A percentile compares a stretch with the other conserved stretches of the same genome.
Conservation (phyloP, 2,329 filamentous ascomycete genomes). For the Pezicula radicicola region DNA sequence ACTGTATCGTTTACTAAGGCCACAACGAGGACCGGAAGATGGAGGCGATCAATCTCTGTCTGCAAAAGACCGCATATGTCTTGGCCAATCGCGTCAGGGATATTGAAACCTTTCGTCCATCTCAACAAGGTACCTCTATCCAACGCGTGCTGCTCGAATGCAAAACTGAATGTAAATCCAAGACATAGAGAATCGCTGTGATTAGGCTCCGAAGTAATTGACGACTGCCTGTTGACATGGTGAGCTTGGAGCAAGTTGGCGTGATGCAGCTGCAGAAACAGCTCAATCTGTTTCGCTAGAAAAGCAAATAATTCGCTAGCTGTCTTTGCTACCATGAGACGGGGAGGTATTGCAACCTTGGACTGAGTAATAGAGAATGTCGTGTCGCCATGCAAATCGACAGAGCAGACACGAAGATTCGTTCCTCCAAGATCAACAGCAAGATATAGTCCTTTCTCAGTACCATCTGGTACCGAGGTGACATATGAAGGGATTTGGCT, state of each 20-base stretch:
- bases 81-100: conserved; percentile 83
- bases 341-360: conserved; percentile 83
- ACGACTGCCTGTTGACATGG: too few relatives aligned
- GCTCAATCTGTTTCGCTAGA: conserved; percentile 83
- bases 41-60: conserved; percentile 79
- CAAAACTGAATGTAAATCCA: conserved; percentile 95
- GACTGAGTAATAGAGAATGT: conserved; percentile 89
- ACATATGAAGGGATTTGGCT: conserved; percentile 96
- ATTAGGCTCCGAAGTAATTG: too few relatives aligned
- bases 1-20: conserved; percentile 96
- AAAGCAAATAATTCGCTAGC: conserved; percentile 84
- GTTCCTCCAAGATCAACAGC: conserved; percentile 92
- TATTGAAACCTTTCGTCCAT: conserved; percentile 98
- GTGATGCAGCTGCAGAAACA: conserved; percentile 82
- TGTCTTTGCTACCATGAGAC: conserved; percentile 83
- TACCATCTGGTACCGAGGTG: conserved; percentile 88
- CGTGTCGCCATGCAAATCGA: conserved; percentile 84
- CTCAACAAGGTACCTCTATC: conserved; percentile 89
- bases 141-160: conserved; percentile 85
- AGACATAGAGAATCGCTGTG: conserved; percentile 34
- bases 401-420: conserved; percentile 93
- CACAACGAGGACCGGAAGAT: conserved; percentile 83
- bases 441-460: conserved; percentile 83
- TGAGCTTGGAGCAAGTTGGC: conserved; percentile 75
- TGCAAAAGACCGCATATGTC: conserved; percentile 90